phyloP scores from a whole-genome alignment of 495 filamentous ascomycete species.

The Achaetomiella virescens region DNA sequence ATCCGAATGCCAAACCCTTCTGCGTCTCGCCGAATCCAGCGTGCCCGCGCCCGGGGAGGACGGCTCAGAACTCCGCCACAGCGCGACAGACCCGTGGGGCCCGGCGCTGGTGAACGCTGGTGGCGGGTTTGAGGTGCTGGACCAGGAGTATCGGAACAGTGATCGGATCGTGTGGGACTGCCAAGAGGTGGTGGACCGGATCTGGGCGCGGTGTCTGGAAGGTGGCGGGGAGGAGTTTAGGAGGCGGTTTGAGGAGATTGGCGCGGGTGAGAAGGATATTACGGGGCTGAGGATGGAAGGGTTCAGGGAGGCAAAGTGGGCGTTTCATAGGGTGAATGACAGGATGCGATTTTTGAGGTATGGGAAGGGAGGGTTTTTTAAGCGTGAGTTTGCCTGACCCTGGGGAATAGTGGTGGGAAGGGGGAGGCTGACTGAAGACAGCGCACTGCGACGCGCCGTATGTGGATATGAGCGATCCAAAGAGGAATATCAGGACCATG shows the following conservation, averaged over 20 bases:
- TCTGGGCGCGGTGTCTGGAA: slow-evolving; percentile 49
- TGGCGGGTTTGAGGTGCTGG: slow-evolving; percentile 50
- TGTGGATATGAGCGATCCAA: slow-evolving; percentile 45
- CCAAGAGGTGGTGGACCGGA: slow-evolving; percentile 50
- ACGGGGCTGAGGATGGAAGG: neutral
- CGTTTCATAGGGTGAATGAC: slow-evolving; percentile 62
- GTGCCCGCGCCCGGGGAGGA: slow-evolving; percentile 20
- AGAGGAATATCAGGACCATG: slow-evolving; percentile 49
- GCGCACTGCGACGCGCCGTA: slow-evolving; percentile 73
- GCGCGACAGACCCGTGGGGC: slow-evolving; percentile 40
- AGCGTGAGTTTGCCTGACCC: slow-evolving; percentile 47
- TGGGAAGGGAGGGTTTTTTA: slow-evolving; percentile 68
- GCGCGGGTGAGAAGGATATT: slow-evolving; percentile 3
- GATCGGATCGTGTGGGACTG: slow-evolving; percentile 71
- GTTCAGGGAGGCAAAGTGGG: slow-evolving; percentile 34
- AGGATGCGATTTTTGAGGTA: slow-evolving; percentile 78
- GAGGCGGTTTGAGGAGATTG: slow-evolving; percentile 22
- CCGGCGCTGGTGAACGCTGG: slow-evolving; percentile 67
- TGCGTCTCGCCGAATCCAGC: slow-evolving; percentile 51
- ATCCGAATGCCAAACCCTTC: slow-evolving; percentile 53
- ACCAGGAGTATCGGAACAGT: slow-evolving; percentile 56
- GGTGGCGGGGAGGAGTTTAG: slow-evolving; percentile 27
- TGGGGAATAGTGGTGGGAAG: too few relatives aligned
- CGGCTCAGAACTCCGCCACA: neutral
- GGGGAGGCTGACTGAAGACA: slow-evolving; percentile 18